Percentiles rank a stretch among this genome's conserved stretches.
These are phyloP conservation scores for Trametes villosa DNA, from an alignment of 768 basidiomycete species.

Conservation along the genomic window DNA sequence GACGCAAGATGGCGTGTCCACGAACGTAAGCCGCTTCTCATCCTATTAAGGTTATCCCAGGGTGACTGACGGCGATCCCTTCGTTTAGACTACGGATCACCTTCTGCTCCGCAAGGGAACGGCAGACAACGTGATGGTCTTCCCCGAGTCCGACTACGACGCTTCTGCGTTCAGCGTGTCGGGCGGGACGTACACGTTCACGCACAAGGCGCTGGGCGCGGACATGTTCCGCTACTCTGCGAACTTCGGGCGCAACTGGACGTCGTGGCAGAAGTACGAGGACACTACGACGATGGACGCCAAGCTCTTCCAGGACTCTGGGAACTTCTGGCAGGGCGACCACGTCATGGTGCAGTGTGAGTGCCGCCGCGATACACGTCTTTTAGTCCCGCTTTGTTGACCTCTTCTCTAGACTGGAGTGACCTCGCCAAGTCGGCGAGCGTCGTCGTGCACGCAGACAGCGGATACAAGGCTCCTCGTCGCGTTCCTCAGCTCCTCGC, in stretches of 20 bases:
- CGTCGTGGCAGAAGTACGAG: conserved; percentile 81
- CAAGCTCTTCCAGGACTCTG: conserved; percentile 50
- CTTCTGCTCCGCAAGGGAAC: conserved; percentile 82
- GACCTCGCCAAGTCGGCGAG: conserved; percentile 60
- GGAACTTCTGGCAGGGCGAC: conserved; percentile 76
- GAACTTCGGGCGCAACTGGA: conserved; percentile 87
- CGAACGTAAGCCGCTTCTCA: conserved; percentile 52
- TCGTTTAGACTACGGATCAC: conserved; percentile 65
- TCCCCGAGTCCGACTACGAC: conserved; percentile 82
- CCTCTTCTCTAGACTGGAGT: conserved; percentile 70
- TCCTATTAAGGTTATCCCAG: conserved; percentile 1
- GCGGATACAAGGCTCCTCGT: conserved; percentile 60
- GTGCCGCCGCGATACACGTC: conserved; percentile 33
- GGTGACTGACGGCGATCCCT: background rate
- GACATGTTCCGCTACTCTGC: conserved; percentile 86
- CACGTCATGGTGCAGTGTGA: conserved; percentile 90
- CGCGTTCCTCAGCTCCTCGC: conserved; percentile 87
- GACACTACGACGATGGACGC: conserved; percentile 66
- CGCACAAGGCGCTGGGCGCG: conserved; percentile 84
- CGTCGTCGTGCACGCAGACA: conserved; percentile 79
- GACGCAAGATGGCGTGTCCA: conserved; percentile 46
- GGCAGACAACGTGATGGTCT: conserved; percentile 81
- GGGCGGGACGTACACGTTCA: conserved; percentile 72
- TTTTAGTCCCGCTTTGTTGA: background rate
- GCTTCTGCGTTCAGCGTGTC: conserved; percentile 57